Evolutionary conservation across 305 asterid genomes (phyloP).

Genomic region (Ilex paraguariensis): DNA sequence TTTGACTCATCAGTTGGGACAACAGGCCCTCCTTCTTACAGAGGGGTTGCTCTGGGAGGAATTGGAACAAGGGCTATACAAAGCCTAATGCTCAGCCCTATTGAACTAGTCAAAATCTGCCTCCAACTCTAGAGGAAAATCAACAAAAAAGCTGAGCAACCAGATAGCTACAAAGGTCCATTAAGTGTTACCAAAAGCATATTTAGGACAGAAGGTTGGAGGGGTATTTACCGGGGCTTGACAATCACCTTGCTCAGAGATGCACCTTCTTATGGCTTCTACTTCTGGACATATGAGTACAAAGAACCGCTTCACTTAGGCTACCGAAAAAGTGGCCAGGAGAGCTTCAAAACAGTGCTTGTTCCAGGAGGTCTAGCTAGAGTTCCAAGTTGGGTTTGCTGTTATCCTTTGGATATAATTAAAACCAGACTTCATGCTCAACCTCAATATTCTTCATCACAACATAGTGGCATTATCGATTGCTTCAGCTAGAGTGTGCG

Average conservation of each 20-base stretch:
- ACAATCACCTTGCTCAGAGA: not conserved
- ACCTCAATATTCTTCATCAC: not conserved
- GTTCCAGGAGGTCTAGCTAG: not conserved
- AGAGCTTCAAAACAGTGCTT: not conserved
- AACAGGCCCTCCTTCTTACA: no score
- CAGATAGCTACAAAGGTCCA: not conserved
- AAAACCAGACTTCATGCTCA: constrained; percentile 1
- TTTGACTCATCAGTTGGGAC: no score
- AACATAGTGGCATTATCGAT: not conserved
- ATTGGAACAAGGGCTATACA: no score
- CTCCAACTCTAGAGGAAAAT: no score
- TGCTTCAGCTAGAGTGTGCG: not conserved
- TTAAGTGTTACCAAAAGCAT: not conserved
- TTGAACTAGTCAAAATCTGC: no score
- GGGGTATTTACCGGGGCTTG: not conserved
- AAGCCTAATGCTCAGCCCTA: no score
- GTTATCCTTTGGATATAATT: not conserved
- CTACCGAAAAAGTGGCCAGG: not conserved
- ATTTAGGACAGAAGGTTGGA: not conserved
- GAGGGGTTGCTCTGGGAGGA: no score
- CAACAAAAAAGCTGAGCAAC: no score
- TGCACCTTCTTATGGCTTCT: not conserved
- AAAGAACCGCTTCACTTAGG: not conserved
- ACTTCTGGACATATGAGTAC: not conserved
- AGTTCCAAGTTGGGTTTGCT: not conserved